These are phyloP conservation scores for Spergularia bocconei DNA, from an alignment of 148 eudicot species.

Conservation along the genomic window DNA sequence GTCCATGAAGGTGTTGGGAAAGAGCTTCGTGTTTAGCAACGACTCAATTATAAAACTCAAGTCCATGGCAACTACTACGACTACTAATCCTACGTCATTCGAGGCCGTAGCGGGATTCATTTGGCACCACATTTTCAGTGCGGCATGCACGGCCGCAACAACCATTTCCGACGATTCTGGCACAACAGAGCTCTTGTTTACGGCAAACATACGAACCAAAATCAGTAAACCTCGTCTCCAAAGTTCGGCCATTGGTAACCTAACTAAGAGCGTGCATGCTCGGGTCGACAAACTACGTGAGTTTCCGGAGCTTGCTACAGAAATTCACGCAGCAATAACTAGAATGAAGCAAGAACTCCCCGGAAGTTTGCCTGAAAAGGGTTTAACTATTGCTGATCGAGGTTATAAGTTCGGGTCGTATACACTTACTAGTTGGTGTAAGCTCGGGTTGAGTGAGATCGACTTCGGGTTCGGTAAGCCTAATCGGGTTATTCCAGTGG, in stretches of 20 bases:
- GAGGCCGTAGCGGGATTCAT: background rate
- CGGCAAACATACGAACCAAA: background rate
- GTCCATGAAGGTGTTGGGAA: background rate
- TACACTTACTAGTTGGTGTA: constrained; percentile 4
- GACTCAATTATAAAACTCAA: background rate
- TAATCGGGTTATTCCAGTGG: background rate
- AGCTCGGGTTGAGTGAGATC: background rate
- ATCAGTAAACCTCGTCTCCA: background rate
- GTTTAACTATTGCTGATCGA: background rate
- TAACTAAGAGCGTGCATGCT: background rate
- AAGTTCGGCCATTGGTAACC: constrained; percentile 1
- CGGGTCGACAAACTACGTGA: background rate
- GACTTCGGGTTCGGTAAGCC: constrained; percentile 13
- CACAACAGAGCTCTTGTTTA: background rate
- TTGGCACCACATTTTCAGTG: background rate
- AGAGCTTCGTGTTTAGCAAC: background rate
- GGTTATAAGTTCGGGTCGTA: background rate
- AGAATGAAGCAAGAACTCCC: background rate
- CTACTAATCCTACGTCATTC: background rate
- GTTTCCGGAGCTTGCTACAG: background rate
- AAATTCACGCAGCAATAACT: background rate
- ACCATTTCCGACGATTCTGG: background rate
- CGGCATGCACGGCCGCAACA: background rate
- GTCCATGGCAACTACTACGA: background rate
- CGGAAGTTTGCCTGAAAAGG: background rate